A percentile compares a stretch with the other conserved stretches of the same genome.
phyloP scores from a whole-genome alignment of 2,329 filamentous ascomycete species.

The Cladorrhinum sp. region DNA sequence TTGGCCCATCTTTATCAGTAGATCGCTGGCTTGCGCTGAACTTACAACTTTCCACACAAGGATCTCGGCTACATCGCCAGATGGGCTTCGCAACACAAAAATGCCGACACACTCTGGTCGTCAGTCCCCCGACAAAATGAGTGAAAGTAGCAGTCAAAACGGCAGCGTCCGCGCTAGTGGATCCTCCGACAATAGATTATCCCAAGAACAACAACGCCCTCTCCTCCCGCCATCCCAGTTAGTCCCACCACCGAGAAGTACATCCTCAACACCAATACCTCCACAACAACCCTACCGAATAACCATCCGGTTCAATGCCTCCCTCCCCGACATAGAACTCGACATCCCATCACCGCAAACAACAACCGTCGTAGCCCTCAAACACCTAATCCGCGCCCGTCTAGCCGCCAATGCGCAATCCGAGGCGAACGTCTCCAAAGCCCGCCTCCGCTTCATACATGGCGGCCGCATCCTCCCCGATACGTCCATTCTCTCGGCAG shows the following conservation, averaged over 20 bases:
- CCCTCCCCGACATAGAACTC: constrained; percentile 78
- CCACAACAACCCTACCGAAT: constrained; percentile 59
- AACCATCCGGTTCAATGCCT: constrained; percentile 85
- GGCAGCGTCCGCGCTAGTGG: constrained; percentile 7
- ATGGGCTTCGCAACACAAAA: neutral
- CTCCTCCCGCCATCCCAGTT: constrained; percentile 12
- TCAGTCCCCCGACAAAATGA: constrained; percentile 9
- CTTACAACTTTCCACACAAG: neutral
- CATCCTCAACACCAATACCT: constrained; percentile 14
- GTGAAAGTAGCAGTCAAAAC: constrained; percentile 14
- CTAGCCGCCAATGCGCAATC: constrained; percentile 46
- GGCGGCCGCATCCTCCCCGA: constrained; percentile 84
- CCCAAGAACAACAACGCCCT: constrained; percentile 2
- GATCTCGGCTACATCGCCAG: neutral
- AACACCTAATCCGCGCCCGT: constrained; percentile 73
- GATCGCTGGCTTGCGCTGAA: neutral
- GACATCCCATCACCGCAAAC: constrained; percentile 65
- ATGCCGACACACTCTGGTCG: neutral
- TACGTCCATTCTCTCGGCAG: constrained; percentile 61
- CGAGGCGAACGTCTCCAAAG: constrained; percentile 43
- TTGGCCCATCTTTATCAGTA: neutral
- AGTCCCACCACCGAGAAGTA: constrained; percentile 8
- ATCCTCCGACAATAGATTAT: constrained; percentile 16
- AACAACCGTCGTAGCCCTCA: constrained; percentile 75
- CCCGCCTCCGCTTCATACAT: constrained; percentile 84